Conservation (phyloP, 306 rosid genomes). For the Vicia faba region DNA sequence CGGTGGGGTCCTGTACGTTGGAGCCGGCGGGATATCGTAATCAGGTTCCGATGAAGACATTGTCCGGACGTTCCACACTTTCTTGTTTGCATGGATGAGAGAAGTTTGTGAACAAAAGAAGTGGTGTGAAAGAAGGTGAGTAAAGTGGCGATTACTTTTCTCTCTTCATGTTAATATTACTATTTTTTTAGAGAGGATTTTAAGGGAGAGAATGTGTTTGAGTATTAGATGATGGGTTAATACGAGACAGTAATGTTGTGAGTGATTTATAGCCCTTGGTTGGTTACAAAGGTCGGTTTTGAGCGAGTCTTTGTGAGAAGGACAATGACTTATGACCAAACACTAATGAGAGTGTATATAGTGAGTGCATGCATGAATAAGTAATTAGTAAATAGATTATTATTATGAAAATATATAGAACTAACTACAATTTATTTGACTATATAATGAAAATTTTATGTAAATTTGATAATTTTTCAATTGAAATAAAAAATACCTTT, state of each 20-base stretch:
- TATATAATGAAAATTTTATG: too few relatives aligned
- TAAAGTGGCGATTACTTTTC: not conserved
- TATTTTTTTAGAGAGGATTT: conserved; percentile 3
- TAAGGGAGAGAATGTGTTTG: conserved; percentile 1
- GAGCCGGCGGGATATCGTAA: not conserved
- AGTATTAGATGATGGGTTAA: conserved; percentile 35
- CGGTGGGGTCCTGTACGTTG: conserved; percentile 36
- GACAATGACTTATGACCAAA: conserved; percentile 6
- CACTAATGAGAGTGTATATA: conserved; percentile 3
- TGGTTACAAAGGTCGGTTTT: conserved; percentile 23
- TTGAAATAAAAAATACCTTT: too few relatives aligned
- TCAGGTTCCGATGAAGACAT: conserved; percentile 31
- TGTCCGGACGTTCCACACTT: conserved; percentile 39
- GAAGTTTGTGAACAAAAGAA: not conserved
- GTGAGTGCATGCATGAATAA: not conserved
- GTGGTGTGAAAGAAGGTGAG: not conserved
- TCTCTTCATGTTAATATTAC: not conserved
- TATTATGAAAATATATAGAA: too few relatives aligned
- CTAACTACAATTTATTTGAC: too few relatives aligned
- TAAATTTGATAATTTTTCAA: too few relatives aligned
- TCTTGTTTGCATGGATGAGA: conserved; percentile 48
- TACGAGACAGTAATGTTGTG: conserved; percentile 38
- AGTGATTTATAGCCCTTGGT: conserved; percentile 29
- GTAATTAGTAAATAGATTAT: not conserved
- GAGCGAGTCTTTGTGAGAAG: conserved; percentile 54